A percentile compares a stretch with the other conserved stretches of the same genome.
These are phyloP conservation scores for Rhodotorula sp. DNA, from an alignment of 1,284 basidiomycete species.

Conservation along the genomic window DNA sequence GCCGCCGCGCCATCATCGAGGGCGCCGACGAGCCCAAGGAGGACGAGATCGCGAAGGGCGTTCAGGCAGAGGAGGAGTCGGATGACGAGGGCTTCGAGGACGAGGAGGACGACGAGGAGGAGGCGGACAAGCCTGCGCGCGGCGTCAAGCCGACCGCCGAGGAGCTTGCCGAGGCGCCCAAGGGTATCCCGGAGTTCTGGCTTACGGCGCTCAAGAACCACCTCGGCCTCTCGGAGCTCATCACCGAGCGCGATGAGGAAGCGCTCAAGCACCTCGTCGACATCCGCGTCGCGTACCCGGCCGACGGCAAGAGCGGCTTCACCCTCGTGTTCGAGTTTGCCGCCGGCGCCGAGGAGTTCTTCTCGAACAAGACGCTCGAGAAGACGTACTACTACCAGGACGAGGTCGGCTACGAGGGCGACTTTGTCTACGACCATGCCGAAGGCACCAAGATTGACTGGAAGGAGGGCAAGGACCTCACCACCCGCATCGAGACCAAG, in stretches of 20 bases:
- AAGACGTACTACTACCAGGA: conserved; percentile 95
- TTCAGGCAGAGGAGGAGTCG: conserved; percentile 62
- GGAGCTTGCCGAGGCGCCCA: conserved; percentile 52
- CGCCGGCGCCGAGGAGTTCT: conserved; percentile 72
- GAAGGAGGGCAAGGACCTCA: conserved; percentile 98
- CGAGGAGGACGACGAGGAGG: conserved; percentile 52
- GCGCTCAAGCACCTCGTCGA: conserved; percentile 67
- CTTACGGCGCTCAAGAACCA: conserved; percentile 94
- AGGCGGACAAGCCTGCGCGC: conserved; percentile 24
- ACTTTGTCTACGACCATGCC: conserved; percentile 57
- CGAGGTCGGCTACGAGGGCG: conserved; percentile 49
- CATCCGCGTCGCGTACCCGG: conserved; percentile 67
- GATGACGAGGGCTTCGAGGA: conserved; percentile 57
- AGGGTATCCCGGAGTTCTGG: conserved; percentile 95
- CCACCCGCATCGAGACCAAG: conserved; percentile 97
- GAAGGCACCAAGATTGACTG: conserved; percentile 88
- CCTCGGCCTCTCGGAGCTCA: conserved; percentile 78
- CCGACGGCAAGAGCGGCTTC: conserved; percentile 74
- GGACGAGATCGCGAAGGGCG: conserved; percentile 80
- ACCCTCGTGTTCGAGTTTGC: conserved; percentile 82
- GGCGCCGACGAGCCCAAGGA: conserved; percentile 73
- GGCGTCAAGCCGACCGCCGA: conserved; percentile 42
- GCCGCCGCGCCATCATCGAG: conserved; percentile 78
- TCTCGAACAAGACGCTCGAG: conserved; percentile 77
- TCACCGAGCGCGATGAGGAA: conserved; percentile 88